Conservation (phyloP, 2,329 filamentous ascomycete species). For the Exophiala bonariae region DNA sequence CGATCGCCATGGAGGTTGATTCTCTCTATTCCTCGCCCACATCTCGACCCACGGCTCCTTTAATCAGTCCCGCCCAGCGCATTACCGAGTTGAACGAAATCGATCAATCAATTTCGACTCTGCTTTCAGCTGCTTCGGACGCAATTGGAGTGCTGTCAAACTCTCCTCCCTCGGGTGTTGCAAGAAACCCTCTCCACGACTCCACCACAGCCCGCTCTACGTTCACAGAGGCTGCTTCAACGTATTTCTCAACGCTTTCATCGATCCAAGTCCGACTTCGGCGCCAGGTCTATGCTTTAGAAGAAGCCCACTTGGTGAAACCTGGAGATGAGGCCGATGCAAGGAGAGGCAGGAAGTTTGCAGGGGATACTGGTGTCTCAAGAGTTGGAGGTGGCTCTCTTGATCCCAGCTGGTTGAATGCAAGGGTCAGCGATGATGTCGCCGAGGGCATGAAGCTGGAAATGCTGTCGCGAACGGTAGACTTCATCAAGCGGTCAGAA, state of each 20-base stretch:
- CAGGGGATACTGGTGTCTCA: conserved; percentile 31
- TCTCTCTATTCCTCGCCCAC: background rate
- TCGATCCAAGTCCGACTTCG: conserved; percentile 73
- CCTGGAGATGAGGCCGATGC: conserved; percentile 32
- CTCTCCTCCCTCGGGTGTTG: conserved; percentile 19
- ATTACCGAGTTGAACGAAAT: conserved; percentile 79
- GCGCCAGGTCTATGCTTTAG: conserved; percentile 73
- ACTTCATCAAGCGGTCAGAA: conserved; percentile 47
- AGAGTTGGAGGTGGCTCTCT: conserved; percentile 55
- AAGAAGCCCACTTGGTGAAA: conserved; percentile 74
- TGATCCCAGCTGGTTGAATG: conserved; percentile 89
- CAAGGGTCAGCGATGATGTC: conserved; percentile 71
- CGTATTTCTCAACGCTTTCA: conserved; percentile 73
- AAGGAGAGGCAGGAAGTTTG: conserved; percentile 21
- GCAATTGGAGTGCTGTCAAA: conserved; percentile 66
- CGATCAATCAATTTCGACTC: conserved; percentile 51
- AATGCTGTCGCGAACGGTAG: conserved; percentile 65
- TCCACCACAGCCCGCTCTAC: conserved; percentile 12
- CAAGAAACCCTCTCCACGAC: conserved; percentile 10
- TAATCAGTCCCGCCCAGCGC: conserved; percentile 62
- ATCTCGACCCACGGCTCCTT: background rate
- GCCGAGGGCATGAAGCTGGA: conserved; percentile 82
- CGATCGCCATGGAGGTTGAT: conserved; percentile 16
- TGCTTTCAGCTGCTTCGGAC: conserved; percentile 60
- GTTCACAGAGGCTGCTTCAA: conserved; percentile 55